These are phyloP conservation scores for Ceratobasidium sp. DNA, from an alignment of 1,284 basidiomycete species.

Conservation along the genomic window DNA sequence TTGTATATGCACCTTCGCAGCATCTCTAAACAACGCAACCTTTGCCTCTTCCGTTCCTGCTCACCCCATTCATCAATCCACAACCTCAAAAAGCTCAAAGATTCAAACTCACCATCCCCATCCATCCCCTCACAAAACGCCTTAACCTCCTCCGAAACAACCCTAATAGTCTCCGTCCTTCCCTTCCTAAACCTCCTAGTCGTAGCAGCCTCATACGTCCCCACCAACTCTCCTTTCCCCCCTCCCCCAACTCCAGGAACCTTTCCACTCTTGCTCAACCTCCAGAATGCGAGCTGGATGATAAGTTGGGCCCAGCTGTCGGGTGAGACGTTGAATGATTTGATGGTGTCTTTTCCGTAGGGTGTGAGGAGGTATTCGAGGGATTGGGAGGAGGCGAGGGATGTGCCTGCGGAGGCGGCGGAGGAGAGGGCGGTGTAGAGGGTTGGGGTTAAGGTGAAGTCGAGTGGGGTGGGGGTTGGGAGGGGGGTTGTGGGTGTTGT, in stretches of 20 bases:
- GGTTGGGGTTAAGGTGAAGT: conserved; percentile 73
- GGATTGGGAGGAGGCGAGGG: conserved; percentile 76
- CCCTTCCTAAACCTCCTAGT: conserved; percentile 88
- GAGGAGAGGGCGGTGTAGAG: conserved; percentile 66
- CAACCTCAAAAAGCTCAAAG: not conserved
- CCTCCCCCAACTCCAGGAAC: conserved; percentile 54
- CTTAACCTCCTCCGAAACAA: conserved; percentile 78
- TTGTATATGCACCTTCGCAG: conserved; percentile 76
- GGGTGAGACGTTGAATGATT: conserved; percentile 85
- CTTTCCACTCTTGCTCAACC: conserved; percentile 61
- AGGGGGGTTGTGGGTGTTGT: conserved; percentile 53
- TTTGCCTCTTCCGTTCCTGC: conserved; percentile 60
- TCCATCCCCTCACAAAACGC: conserved; percentile 84
- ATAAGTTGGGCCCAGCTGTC: conserved; percentile 95
- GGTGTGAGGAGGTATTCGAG: conserved; percentile 76
- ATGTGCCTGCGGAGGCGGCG: conserved; percentile 70
- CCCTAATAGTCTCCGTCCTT: conserved; percentile 89
- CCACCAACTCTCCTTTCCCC: conserved; percentile 61
- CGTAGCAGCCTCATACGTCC: conserved; percentile 91
- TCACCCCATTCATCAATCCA: not conserved
- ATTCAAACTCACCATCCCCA: conserved; percentile 51
- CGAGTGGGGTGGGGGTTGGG: conserved; percentile 59
- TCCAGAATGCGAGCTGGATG: conserved; percentile 86
- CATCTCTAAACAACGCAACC: conserved; percentile 72
- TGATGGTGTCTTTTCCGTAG: conserved; percentile 92